These are phyloP conservation scores for Xerocomellus dryophilus DNA, from an alignment of 768 basidiomycete species.

Conservation along the genomic window DNA sequence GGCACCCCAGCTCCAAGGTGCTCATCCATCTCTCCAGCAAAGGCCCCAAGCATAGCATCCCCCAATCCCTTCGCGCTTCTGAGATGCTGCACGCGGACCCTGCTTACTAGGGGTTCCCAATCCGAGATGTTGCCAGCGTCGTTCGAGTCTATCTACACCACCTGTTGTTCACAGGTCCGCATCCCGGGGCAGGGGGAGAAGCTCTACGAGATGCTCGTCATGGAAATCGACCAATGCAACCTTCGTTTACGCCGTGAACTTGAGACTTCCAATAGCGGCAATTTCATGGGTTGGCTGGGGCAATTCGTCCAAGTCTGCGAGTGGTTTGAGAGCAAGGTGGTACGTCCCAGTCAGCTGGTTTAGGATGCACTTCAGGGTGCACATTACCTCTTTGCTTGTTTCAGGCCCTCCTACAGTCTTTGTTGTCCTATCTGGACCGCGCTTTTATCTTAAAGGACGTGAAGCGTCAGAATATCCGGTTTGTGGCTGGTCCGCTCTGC, in stretches of 20 bases:
- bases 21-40: conserved; percentile 9
- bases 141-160: conserved; percentile 54
- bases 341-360: conserved; percentile 35
- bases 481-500: conserved; percentile 6
- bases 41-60: conserved; percentile 4
- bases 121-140: conserved; percentile 41
- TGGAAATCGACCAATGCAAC: conserved; percentile 59
- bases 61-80: conserved; percentile 30
- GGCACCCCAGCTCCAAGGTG: not conserved
- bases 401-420: conserved; percentile 56
- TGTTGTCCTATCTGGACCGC: conserved; percentile 72
- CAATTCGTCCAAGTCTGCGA: conserved; percentile 54
- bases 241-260: conserved; percentile 42
- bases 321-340: conserved; percentile 66
- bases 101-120: conserved; percentile 38
- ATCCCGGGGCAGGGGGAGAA: conserved; percentile 52
- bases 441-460: conserved; percentile 49
- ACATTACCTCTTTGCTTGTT: not conserved
- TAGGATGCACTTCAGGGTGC: not conserved
- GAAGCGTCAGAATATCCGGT: conserved; percentile 46
- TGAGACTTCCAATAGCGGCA: not conserved
- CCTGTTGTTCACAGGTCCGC: conserved; percentile 55
- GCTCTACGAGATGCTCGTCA: conserved; percentile 54
- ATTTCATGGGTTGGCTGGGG: conserved; percentile 52
- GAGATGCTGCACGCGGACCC: conserved; percentile 36